Evolutionary conservation across 768 basidiomycete species (phyloP).

Genomic region (Rubroboletus satanas): DNA sequence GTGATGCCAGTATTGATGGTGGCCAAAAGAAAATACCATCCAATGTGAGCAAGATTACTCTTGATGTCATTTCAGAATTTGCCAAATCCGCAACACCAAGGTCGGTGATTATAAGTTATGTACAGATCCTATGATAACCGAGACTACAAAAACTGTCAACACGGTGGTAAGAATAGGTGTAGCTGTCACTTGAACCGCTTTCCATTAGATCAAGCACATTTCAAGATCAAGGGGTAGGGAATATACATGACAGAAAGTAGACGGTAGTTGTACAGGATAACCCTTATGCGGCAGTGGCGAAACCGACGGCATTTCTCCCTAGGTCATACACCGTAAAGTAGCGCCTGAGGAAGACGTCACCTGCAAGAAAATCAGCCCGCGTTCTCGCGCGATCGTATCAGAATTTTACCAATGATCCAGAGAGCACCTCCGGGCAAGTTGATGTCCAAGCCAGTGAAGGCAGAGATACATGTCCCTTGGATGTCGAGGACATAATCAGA

Average conservation of each 20-base stretch:
- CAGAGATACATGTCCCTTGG: slow-evolving; percentile 88
- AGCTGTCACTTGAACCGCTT: not conserved
- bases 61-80: not conserved
- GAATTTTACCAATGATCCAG: slow-evolving; percentile 78
- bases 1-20: not conserved
- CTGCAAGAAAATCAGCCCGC: slow-evolving; percentile 31
- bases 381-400: not conserved
- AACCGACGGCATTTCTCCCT: slow-evolving; percentile 75
- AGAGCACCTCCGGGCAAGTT: slow-evolving; percentile 74
- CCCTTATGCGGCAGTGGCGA: slow-evolving; percentile 51
- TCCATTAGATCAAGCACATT: slow-evolving; percentile 15
- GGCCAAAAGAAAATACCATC: not conserved
- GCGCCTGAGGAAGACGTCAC: slow-evolving; percentile 89
- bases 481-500: slow-evolving; percentile 88
- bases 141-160: not conserved
- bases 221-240: not conserved
- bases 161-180: not conserved
- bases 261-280: not conserved
- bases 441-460: slow-evolving; percentile 91
- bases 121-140: not conserved
- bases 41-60: no score
- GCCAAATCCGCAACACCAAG: not conserved
- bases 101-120: not conserved
- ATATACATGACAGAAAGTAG: not conserved
- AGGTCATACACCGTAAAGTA: slow-evolving; percentile 91